Evolutionary conservation across 495 filamentous ascomycete species (phyloP), one percentile per base, ranked within the genome.

Genomic region (Podospora pseudopauciseta): DNA sequence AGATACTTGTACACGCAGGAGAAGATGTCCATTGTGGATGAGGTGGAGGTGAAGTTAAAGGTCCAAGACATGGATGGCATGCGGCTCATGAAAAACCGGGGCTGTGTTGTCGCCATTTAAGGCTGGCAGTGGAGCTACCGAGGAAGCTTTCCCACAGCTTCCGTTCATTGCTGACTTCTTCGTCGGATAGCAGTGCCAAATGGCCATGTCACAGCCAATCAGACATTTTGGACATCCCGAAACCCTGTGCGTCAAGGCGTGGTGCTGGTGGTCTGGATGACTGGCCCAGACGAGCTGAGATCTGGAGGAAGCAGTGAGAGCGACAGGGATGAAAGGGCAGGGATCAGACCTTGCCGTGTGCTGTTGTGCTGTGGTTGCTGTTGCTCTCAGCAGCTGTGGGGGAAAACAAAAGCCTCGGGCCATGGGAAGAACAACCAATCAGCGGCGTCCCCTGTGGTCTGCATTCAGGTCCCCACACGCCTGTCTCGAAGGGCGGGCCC

Each of bases 371-470:
- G 23, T 57, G 11, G 63, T 27, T 49, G 39, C 60, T 49, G 61
- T n/a, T 55, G 55, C 57, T 44, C 62, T 65, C 39, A n/a, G 39
- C 65, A 67, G 70, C 60, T 27, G 39, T 53, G 60, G 56, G 62
- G 60, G 67, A 72, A 76, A 70, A 73, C 66, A 68, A 76, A 63
- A 63, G 32, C 74, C 71, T 73, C 69, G 73, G 69, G 66, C 72
- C 64, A 59, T 32, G 28, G 67, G 28, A 13, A 53, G 63, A 65
- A 62, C 68, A 57, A 49, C 74, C 74, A 76, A 76, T 76, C 71
- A 76, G 63, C 27, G 19, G 2, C 30, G 20, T 30, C 44, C 1
- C 13, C 16, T 6, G 19, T 60, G 70, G 67, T 62, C 67, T 65
- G 58, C 63, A 49, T 65, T 65, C 72, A 71, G 70, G 71, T 73